Percentiles rank a stretch among this genome's conserved stretches.
Evolutionary conservation across 805 yeast species (phyloP).

Genomic region (Jamesozyma jinghongensis): DNA sequence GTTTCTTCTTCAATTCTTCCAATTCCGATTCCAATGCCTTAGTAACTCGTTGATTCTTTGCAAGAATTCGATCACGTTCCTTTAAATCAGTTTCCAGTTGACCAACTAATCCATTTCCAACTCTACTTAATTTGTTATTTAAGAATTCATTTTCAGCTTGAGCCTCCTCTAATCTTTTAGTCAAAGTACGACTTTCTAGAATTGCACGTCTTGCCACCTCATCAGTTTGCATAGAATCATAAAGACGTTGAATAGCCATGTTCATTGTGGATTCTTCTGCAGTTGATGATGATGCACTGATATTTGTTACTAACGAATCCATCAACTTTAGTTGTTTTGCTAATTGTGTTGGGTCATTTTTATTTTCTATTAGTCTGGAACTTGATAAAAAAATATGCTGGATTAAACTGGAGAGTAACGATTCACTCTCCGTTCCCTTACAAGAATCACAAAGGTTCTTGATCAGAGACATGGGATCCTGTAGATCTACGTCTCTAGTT

Average conservation of each 20-base stretch:
- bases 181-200: constrained; percentile 47
- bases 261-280: constrained; percentile 61
- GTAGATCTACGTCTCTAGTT: constrained; percentile 35
- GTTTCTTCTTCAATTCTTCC: constrained; percentile 55
- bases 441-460: constrained; percentile 41
- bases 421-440: constrained; percentile 47
- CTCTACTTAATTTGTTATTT: constrained; percentile 57
- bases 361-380: constrained; percentile 18
- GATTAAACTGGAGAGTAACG: constrained; percentile 39
- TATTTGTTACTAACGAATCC: constrained; percentile 64
- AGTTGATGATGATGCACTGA: constrained; percentile 38
- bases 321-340: constrained; percentile 40
- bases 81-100: constrained; percentile 54
- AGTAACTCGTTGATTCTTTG: constrained; percentile 54
- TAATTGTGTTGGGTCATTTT: constrained; percentile 22
- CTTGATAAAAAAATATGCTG: constrained; percentile 29
- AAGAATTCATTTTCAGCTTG: constrained; percentile 54
- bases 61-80: constrained; percentile 60
- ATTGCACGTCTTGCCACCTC: constrained; percentile 77
- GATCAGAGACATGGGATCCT: constrained; percentile 60
- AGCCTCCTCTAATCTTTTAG: constrained; percentile 39
- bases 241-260: constrained; percentile 69
- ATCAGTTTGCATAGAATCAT: constrained; percentile 75
- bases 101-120: constrained; percentile 74
- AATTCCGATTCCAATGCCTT: constrained; percentile 55